These are phyloP conservation scores for Ilyonectria sp. DNA, from an alignment of 2,329 filamentous ascomycete genomes.

Conservation along the genomic window DNA sequence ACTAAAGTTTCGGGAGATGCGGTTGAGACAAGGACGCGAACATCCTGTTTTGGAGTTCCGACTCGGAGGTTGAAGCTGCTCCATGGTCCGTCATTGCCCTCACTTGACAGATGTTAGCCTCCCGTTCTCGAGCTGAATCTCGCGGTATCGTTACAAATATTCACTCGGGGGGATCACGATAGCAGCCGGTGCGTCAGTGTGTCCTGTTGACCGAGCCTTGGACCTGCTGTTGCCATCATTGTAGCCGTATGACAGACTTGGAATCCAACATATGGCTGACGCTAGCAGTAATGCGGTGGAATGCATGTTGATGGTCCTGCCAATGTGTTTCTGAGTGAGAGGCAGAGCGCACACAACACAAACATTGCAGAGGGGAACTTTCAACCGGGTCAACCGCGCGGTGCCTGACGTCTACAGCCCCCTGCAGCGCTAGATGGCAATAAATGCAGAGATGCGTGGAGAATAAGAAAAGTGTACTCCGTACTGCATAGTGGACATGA, in stretches of 20 bases:
- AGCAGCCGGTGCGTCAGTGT: neutral
- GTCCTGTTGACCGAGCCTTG: neutral
- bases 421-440: neutral
- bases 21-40: constrained; percentile 16
- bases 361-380: neutral
- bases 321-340: neutral
- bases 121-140: too few species aligned
- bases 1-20: constrained; percentile 9
- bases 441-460: neutral
- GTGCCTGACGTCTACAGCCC: neutral
- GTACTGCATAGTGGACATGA: too few species aligned
- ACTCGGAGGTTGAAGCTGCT: constrained; percentile 19
- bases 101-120: neutral
- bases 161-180: constrained; percentile 17
- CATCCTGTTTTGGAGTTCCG: constrained; percentile 14
- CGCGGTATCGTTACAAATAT: constrained; percentile 3
- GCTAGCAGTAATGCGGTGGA: neutral
- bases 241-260: neutral
- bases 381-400: too few species aligned
- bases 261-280: neutral
- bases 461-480: too few species aligned
- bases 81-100: constrained; percentile 23
- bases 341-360: neutral
- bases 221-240: neutral
- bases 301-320: neutral